Conservation (phyloP, 352 stramenopile genomes). For the Phytophthora aleatoria region DNA sequence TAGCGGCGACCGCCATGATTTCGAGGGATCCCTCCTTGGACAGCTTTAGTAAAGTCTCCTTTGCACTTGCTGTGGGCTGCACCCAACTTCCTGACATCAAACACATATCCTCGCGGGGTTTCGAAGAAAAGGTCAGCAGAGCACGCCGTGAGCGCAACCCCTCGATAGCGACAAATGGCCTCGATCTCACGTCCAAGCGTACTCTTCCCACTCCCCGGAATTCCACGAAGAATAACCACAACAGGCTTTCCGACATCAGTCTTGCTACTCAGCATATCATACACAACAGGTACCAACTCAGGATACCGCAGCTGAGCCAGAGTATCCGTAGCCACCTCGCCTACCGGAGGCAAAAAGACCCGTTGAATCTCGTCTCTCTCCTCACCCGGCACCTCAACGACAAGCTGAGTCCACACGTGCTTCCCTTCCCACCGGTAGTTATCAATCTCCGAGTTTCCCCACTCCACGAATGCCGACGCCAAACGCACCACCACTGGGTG, state of each 20-base stretch:
- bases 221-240: slow-evolving; percentile 70
- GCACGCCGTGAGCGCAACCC: slow-evolving; percentile 39
- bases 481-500: slow-evolving; percentile 26
- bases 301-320: slow-evolving; percentile 37
- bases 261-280: slow-evolving; percentile 42
- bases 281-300: slow-evolving; percentile 37
- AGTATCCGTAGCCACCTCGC: not conserved
- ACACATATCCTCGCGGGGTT: slow-evolving; percentile 62
- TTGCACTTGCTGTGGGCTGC: slow-evolving; percentile 58
- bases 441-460: slow-evolving; percentile 4
- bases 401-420: slow-evolving; percentile 25
- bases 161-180: slow-evolving; percentile 37
- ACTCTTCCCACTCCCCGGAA: slow-evolving; percentile 79
- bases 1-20: not conserved
- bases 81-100: slow-evolving; percentile 56
- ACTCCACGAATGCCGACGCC: slow-evolving; percentile 20
- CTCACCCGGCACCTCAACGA: slow-evolving; percentile 16
- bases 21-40: slow-evolving; percentile 20
- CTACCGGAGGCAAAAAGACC: slow-evolving; percentile 28
- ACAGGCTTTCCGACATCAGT: slow-evolving; percentile 18
- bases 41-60: slow-evolving; percentile 39
- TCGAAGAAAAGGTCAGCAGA: slow-evolving; percentile 77
- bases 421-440: slow-evolving; percentile 37
- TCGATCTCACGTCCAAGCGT: slow-evolving; percentile 51
- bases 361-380: slow-evolving; percentile 29